A percentile compares a stretch with the other conserved stretches of the same genome.
phyloP scores from a whole-genome alignment of 768 basidiomycete species.

The Tylopilus cervinicoccineus region DNA sequence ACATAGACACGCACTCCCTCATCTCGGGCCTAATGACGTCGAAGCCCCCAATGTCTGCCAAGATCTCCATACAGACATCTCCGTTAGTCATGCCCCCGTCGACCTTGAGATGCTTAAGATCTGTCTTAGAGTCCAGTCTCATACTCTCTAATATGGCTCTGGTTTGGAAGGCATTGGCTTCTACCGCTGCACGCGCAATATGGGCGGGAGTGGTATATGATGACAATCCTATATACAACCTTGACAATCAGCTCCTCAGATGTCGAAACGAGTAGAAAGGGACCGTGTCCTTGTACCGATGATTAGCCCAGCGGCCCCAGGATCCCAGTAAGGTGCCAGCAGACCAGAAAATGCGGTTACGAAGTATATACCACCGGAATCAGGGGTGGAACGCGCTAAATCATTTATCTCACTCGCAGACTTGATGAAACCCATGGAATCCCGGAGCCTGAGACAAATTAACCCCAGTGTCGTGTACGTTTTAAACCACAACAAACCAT shows the following conservation, averaged over 20 bases:
- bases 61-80: slow-evolving; percentile 79
- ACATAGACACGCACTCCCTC: slow-evolving; percentile 70
- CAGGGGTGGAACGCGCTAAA: slow-evolving; percentile 70
- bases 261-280: neutral
- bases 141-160: slow-evolving; percentile 94
- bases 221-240: slow-evolving; percentile 51
- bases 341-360: slow-evolving; percentile 96
- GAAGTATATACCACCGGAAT: slow-evolving; percentile 91
- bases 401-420: slow-evolving; percentile 81
- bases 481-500: slow-evolving; percentile 44
- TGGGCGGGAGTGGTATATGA: slow-evolving; percentile 90
- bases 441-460: slow-evolving; percentile 60
- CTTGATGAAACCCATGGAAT: slow-evolving; percentile 80
- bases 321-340: slow-evolving; percentile 97
- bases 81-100: slow-evolving; percentile 99
- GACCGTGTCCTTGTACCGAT: slow-evolving; percentile 51
- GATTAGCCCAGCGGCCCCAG: slow-evolving; percentile 79
- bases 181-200: slow-evolving; percentile 91
- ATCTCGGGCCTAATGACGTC: slow-evolving; percentile 90
- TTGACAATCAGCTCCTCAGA: neutral
- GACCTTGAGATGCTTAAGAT: slow-evolving; percentile 84
- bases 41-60: slow-evolving; percentile 90
- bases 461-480: neutral
- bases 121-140: slow-evolving; percentile 79
- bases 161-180: slow-evolving; percentile 96